Evolutionary conservation across 768 basidiomycete genomes (phyloP).

Genomic region (Mycena olivaceomarginata): DNA sequence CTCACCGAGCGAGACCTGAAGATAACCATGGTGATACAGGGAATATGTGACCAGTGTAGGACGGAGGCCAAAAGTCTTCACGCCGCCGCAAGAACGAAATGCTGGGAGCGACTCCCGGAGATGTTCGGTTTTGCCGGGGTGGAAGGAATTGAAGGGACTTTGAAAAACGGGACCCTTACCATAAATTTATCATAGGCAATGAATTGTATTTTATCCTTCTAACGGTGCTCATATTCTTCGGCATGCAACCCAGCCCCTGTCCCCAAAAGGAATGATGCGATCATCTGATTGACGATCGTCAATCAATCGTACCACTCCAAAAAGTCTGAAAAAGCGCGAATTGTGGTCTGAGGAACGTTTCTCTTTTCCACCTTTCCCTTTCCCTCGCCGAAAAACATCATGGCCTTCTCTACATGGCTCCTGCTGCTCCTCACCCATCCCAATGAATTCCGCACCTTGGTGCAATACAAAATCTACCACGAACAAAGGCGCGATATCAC

Average conservation of each 20-base stretch:
- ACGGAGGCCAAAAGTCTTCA: background rate
- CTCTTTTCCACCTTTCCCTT: background rate
- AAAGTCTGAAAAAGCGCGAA: background rate
- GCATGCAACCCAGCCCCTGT: background rate
- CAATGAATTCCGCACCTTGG: conserved; percentile 86
- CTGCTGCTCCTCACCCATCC: conserved; percentile 86
- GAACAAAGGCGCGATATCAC: conserved; percentile 91
- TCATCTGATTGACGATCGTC: too few relatives aligned
- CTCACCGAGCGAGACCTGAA: too few relatives aligned
- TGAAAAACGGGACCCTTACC: background rate
- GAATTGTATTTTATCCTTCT: too few relatives aligned
- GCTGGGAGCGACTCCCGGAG: background rate
- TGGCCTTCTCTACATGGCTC: conserved; percentile 79
- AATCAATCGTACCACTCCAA: too few relatives aligned
- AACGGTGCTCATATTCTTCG: too few relatives aligned
- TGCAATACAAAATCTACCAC: conserved; percentile 91
- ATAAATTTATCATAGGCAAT: background rate
- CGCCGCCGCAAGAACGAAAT: background rate
- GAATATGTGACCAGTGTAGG: background rate
- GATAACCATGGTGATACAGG: too few relatives aligned
- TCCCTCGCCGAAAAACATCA: conserved; percentile 46
- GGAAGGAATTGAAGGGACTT: background rate
- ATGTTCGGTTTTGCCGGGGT: background rate
- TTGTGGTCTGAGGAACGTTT: conserved; percentile 19
- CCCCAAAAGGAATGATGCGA: too few relatives aligned